Base-by-base conservation (phyloP, 345 rosid species). In the Moricandia moricandioides region DNA sequence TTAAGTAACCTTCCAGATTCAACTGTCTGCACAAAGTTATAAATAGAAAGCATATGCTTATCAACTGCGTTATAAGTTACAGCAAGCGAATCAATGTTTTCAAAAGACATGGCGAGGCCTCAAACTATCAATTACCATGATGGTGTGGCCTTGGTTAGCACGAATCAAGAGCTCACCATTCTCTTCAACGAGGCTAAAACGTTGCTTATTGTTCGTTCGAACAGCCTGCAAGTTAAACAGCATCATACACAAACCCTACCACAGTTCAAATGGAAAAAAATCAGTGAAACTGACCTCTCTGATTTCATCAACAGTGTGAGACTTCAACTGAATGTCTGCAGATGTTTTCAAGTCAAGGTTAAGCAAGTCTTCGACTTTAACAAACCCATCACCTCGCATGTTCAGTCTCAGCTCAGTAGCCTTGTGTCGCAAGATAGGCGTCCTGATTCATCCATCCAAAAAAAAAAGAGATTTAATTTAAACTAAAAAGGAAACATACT, bases 131-230 rank as follows among this genome's bases (percentile, higher is more conserved):
- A 62, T 76, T 74, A 91, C 94, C 85, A 72, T 79, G 58, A 93
- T 65, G 0, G 98, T 83, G 72, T 93, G 98, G 49, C 98, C 98
- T 86, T 91, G 98, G 80, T 93, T 93, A 63, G 97, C 98, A 39
- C 95, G 97, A 34, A 91, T 87, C 55, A 86, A 72, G 81, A 89
- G 87, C 80, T 88, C 93, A 10, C 87, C 95, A 17, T 86, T 81
- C 73, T 91, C 98, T 77, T 88, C 96, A 17, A 85, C 30, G 12
- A 93, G 92, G 65, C 91, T 82, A 70, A 93, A 86, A 16, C 98
- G 83, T 78, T 89, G 97, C 77, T 93, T 93, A 66, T 86, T 93
- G 78, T 93, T 97, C 74, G 68, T 88, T 80, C 93, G 81, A 58
- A 89, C 97, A 34, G 91, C 96, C 96, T 91, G 65, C 10, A 81